Percentiles rank a stretch among this genome's conserved stretches.
Conservation (phyloP, 1,139 yeast species). For the Meyerozyma elateridarum region DNA sequence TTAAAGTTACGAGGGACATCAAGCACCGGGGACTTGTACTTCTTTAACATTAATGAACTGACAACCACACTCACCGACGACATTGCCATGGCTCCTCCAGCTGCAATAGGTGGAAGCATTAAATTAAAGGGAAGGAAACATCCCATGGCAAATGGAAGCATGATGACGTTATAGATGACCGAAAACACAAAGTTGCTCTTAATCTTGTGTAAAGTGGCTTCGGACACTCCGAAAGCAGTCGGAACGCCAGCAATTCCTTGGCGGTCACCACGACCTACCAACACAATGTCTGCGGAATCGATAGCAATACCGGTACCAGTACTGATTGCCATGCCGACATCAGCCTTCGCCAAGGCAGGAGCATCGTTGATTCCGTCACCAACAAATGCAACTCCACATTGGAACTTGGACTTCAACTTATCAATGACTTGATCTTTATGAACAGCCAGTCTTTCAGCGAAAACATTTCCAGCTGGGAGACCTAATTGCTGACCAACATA, state of each 20-base stretch:
- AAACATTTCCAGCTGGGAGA: conserved; percentile 58
- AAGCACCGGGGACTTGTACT: conserved; percentile 48
- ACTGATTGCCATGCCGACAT: conserved; percentile 85
- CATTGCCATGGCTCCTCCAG: conserved; percentile 91
- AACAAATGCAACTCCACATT: conserved; percentile 66
- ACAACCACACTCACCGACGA: conserved; percentile 86
- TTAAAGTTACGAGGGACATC: conserved; percentile 11
- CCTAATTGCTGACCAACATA: conserved; percentile 66
- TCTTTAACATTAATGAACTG: conserved; percentile 67
- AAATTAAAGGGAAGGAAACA: conserved; percentile 72
- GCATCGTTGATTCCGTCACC: conserved; percentile 98
- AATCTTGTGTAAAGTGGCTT: conserved; percentile 66
- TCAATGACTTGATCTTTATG: conserved; percentile 69
- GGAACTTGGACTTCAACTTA: conserved; percentile 46
- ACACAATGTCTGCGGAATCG: conserved; percentile 91
- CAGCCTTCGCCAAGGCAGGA: conserved; percentile 86
- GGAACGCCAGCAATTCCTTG: conserved; percentile 56
- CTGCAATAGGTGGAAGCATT: conserved; percentile 80
- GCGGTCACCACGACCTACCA: conserved; percentile 30
- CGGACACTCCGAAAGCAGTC: conserved; percentile 69
- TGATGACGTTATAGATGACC: conserved; percentile 70
- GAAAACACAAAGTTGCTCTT: conserved; percentile 86
- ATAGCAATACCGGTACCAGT: conserved; percentile 95
- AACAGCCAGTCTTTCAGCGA: conserved; percentile 73
- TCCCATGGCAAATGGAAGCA: conserved; percentile 98